Evolutionary conservation across 352 stramenopile genomes (phyloP).

Genomic region (Globisporangium nunn): DNA sequence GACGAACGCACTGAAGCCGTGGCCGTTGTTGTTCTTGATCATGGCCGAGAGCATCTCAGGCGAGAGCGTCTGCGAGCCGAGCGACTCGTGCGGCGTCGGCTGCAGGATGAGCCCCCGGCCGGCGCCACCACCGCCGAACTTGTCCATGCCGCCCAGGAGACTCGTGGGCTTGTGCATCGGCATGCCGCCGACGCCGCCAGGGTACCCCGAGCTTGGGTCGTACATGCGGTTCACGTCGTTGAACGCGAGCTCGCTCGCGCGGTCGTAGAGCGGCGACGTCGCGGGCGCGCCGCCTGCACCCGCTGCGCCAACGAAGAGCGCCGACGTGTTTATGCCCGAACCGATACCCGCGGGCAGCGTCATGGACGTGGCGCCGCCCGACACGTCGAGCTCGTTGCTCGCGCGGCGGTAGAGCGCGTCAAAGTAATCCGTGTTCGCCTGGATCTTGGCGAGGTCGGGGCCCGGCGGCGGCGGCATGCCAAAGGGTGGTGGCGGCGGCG

Average conservation of each 20-base stretch:
- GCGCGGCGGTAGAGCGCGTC: constrained; percentile 65
- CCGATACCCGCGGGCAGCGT: constrained; percentile 60
- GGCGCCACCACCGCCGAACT: constrained; percentile 1
- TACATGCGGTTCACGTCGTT: constrained; percentile 68
- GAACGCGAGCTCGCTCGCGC: constrained; percentile 50
- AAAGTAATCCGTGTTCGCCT: constrained; percentile 78
- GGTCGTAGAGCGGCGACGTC: constrained; percentile 35
- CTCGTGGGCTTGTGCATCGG: constrained; percentile 34
- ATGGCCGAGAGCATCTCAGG: constrained; percentile 76
- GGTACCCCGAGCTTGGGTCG: constrained; percentile 48
- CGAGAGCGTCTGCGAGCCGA: constrained; percentile 73
- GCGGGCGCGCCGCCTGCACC: constrained; percentile 16
- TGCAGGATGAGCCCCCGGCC: constrained; percentile 12
- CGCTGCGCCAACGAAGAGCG: constrained; percentile 24
- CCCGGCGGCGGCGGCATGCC: constrained; percentile 20
- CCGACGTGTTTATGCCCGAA: constrained; percentile 42
- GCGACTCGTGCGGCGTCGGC: constrained; percentile 19
- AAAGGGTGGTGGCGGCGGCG: constrained; percentile 17
- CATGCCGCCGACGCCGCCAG: constrained; percentile 20
- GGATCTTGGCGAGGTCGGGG: constrained; percentile 58
- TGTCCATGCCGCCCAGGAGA: constrained; percentile 7
- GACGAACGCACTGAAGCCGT: constrained; percentile 29
- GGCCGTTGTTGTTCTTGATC: constrained; percentile 72
- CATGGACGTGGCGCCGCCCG: constrained; percentile 36
- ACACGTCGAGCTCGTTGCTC: constrained; percentile 25